Conservation (phyloP, 139 green algal species). For the Closterium sp. region DNA sequence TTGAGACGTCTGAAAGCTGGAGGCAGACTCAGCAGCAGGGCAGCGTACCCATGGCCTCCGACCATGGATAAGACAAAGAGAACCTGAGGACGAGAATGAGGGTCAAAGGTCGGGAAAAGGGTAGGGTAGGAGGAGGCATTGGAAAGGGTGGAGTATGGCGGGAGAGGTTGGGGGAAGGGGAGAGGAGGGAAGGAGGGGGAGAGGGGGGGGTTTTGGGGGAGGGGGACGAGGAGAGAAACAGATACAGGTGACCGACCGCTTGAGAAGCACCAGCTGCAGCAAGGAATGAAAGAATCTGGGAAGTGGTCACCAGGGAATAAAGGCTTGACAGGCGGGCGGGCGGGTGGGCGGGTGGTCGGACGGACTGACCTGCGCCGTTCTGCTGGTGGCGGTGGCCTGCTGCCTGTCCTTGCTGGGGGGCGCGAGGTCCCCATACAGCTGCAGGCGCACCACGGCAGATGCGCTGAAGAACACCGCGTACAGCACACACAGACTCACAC, state of each 20-base stretch:
- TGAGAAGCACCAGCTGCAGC: too few species aligned
- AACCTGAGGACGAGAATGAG: slow-evolving; percentile 33
- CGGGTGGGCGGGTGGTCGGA: too few species aligned
- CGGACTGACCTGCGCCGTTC: slow-evolving; percentile 2
- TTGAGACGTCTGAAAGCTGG: too few species aligned
- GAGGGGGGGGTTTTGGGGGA: neutral
- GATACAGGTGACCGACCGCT: too few species aligned
- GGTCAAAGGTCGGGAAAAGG: neutral
- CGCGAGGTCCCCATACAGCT: slow-evolving; percentile 52
- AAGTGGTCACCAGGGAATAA: too few species aligned
- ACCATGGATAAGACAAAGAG: slow-evolving; percentile 57
- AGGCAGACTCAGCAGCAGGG: slow-evolving; percentile 43
- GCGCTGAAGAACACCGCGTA: slow-evolving; percentile 65
- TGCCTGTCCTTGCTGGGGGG: slow-evolving; percentile 50
- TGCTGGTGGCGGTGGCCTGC: slow-evolving; percentile 12
- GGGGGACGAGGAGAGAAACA: too few species aligned
- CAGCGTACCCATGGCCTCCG: slow-evolving; percentile 52
- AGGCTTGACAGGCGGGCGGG: too few species aligned
- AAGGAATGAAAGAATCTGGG: too few species aligned
- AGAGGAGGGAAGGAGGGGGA: neutral
- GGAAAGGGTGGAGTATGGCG: neutral
- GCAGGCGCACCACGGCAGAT: slow-evolving; percentile 53
- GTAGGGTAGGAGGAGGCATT: neutral
- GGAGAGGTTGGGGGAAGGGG: neutral
- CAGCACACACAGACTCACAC: slow-evolving; percentile 24